Base-by-base conservation (phyloP, 768 basidiomycete genomes). In the Cantharellus cinnabarinus region DNA sequence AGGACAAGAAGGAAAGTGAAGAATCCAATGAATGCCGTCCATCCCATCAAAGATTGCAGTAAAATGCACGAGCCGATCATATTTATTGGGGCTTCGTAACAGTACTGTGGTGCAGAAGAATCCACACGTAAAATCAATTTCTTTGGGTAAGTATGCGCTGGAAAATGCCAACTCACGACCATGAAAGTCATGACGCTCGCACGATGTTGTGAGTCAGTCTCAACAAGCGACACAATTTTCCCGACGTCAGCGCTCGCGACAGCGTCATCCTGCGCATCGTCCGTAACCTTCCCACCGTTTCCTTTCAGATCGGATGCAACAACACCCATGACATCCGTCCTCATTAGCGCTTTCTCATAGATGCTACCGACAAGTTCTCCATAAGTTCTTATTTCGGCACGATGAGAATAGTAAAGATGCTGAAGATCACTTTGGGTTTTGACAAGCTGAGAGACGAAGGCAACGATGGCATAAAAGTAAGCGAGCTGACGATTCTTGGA, bases 21-120 rank as follows among this genome's bases (percentile, higher is more conserved):
- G 61, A 62, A 64, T 7, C 63, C 65, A 5, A 58, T 51, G 15
- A 64, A 50, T 3, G 65, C 63, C 50, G 61, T 60, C 63, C 62
- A 62, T 4, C 65, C 65, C 65, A 65, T 64, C 14, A 65, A 29
- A 39, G 60, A 62, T 61, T 62, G 61, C 0, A 65, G 62, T 4
- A 64, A 56, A 3, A 39, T 5, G 1, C 62, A 29, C 0, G 62
- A 61, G 41, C 64, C 56, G 10, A 57, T 1, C 35, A 64, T 50
- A 42, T 64, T 60, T 39, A 65, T 56, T 0, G 65, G 65, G 1
- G 60, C 59, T 1, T 62, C 63, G 56, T 65, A 65, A 7, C 64
- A 39, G 60, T 62, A 55, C 62, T 60, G 7, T 29, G 20, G 20
- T 29, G 20, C 20, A 29, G 20, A 29, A 29, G 20, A 29, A 29